These are phyloP conservation scores for Trichophyton equinum DNA, from an alignment of 2,329 filamentous ascomycete species.

Conservation along the genomic window DNA sequence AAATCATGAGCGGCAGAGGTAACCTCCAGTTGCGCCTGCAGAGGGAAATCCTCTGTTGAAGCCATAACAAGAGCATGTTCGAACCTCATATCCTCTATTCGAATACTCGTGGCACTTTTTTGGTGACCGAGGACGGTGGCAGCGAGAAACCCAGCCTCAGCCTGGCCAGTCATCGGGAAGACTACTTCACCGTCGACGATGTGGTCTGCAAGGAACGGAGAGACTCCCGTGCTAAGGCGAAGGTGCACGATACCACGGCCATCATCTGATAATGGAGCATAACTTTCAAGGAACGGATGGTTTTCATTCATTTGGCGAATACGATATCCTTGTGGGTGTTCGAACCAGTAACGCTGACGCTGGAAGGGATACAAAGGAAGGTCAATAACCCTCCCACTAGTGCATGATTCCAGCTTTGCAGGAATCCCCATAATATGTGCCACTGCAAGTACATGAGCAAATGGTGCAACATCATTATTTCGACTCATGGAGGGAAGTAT, in stretches of 20 bases:
- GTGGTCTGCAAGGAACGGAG: background rate
- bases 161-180: background rate
- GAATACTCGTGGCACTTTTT: background rate
- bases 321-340: background rate
- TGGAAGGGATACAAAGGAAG: background rate
- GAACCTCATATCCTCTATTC: background rate
- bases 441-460: background rate
- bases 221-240: background rate
- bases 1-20: background rate
- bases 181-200: background rate
- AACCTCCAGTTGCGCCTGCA: background rate
- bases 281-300: background rate
- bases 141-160: background rate
- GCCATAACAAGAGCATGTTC: background rate
- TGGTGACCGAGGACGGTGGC: background rate
- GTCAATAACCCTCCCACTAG: background rate
- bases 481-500: background rate
- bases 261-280: background rate
- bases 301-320: background rate
- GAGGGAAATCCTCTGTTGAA: background rate
- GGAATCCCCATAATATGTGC: background rate
- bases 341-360: background rate
- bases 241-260: background rate
- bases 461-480: background rate
- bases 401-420: background rate